These are phyloP conservation scores for Eutrema heterophyllum DNA, from an alignment of 345 rosid species.

Conservation along the genomic window DNA sequence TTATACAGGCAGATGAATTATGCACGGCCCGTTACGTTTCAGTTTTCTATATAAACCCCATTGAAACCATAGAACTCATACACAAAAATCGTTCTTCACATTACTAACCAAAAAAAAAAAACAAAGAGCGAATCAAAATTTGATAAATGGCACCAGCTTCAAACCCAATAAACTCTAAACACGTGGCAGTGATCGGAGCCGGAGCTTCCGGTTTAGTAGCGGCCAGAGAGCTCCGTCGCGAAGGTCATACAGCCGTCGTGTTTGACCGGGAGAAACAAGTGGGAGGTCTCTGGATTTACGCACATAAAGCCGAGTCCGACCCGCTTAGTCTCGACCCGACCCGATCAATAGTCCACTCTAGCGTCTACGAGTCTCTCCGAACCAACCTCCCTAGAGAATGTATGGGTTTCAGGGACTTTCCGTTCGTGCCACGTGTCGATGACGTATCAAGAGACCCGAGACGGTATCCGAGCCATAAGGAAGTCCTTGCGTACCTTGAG, in stretches of 20 bases:
- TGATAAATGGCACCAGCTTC: slow-evolving; percentile 19
- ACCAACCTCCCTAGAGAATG: slow-evolving; percentile 75
- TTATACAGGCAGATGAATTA: too few relatives aligned
- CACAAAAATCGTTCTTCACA: neutral
- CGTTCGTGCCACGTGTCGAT: slow-evolving; percentile 40
- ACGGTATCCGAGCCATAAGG: slow-evolving; percentile 63
- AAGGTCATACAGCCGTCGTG: slow-evolving; percentile 64
- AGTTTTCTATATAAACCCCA: too few relatives aligned
- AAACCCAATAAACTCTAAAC: slow-evolving; percentile 9
- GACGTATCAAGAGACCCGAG: slow-evolving; percentile 46
- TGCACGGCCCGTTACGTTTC: too few relatives aligned
- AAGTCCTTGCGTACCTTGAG: slow-evolving; percentile 57
- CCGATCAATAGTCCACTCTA: slow-evolving; percentile 50
- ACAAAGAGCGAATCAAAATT: neutral
- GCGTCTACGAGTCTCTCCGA: slow-evolving; percentile 74
- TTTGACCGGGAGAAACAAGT: slow-evolving; percentile 50
- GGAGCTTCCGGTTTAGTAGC: slow-evolving; percentile 77
- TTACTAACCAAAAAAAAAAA: neutral
- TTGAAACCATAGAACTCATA: too few relatives aligned
- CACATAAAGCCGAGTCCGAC: slow-evolving; percentile 50
- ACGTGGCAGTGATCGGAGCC: slow-evolving; percentile 80
- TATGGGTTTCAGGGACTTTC: slow-evolving; percentile 74
- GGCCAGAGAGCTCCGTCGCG: slow-evolving; percentile 61
- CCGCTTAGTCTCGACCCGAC: slow-evolving; percentile 53
- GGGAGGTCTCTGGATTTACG: slow-evolving; percentile 83